Evolutionary conservation across 2,329 filamentous ascomycete species (phyloP).

Genomic region (Sarocladiaceae sp.): DNA sequence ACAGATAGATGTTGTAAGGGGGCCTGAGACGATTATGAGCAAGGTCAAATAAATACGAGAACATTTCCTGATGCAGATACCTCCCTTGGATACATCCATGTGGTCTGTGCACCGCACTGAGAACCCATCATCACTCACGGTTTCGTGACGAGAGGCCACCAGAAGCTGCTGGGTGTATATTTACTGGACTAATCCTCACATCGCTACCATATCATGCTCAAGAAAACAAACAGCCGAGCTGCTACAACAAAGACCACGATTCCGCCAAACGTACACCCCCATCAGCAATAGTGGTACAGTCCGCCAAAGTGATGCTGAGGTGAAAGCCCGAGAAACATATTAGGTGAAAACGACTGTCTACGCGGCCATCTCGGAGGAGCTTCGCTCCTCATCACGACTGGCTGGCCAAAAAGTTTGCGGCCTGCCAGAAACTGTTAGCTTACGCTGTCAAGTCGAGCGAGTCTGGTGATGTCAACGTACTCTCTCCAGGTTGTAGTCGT

Average conservation of each 20-base stretch:
- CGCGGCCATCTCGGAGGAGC: neutral
- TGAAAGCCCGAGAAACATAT: neutral
- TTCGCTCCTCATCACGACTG: slow-evolving; percentile 33
- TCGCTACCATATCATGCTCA: slow-evolving; percentile 7
- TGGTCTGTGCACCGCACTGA: neutral
- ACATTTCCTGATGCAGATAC: neutral
- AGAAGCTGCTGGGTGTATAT: neutral
- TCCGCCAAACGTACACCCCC: no score
- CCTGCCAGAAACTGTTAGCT: slow-evolving; percentile 26
- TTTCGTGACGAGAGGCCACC: neutral
- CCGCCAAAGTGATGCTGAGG: no score
- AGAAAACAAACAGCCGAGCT: neutral
- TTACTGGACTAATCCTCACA: slow-evolving; percentile 1
- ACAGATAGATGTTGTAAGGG: slow-evolving; percentile 72
- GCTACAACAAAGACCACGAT: neutral
- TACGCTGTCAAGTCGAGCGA: neutral
- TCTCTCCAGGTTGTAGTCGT: slow-evolving; percentile 92
- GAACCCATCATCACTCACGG: neutral
- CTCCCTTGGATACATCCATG: neutral
- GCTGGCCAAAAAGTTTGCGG: slow-evolving; percentile 50
- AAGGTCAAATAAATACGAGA: slow-evolving; percentile 63
- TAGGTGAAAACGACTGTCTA: neutral
- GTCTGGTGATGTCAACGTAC: slow-evolving; percentile 43
- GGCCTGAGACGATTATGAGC: slow-evolving; percentile 88
- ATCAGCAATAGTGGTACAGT: no score